phyloP scores from a whole-genome alignment of 352 stramenopile genomes.

The Globisporangium paddicum region DNA sequence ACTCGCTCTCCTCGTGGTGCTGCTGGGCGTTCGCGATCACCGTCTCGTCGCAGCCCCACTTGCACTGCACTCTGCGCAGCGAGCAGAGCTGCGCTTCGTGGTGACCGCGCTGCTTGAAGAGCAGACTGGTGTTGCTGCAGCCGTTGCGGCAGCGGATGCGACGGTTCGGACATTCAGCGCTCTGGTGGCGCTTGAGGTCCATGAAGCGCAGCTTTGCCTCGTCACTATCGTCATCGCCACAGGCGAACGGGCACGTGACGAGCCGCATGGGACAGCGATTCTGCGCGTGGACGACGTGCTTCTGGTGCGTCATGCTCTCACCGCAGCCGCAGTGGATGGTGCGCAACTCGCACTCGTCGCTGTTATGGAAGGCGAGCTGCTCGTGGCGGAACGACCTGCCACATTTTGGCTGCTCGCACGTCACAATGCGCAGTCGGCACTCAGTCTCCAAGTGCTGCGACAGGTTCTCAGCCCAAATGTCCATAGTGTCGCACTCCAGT shows the following conservation, averaged over 20 bases:
- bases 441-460: constrained; percentile 23
- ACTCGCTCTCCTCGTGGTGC: constrained; percentile 52
- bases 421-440: constrained; percentile 35
- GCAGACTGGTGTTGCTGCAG: constrained; percentile 35
- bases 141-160: constrained; percentile 69
- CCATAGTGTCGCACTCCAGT: constrained; percentile 16
- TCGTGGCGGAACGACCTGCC: constrained; percentile 15
- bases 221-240: constrained; percentile 1
- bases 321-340: constrained; percentile 45
- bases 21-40: constrained; percentile 35
- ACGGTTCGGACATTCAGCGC: constrained; percentile 36
- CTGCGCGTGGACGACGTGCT: constrained; percentile 35
- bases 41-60: constrained; percentile 50
- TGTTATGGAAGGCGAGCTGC: constrained; percentile 23
- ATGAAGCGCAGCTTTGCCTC: constrained; percentile 17
- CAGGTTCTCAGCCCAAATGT: constrained; percentile 50
- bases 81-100: constrained; percentile 44
- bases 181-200: constrained; percentile 47
- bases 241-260: constrained; percentile 49
- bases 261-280: constrained; percentile 40
- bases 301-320: constrained; percentile 51
- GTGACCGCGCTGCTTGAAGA: constrained; percentile 30
- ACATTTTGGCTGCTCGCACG: constrained; percentile 53
- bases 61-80: constrained; percentile 49
- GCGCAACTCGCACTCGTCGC: constrained; percentile 41